Evolutionary conservation across 352 stramenopile genomes (phyloP).

Genomic region (Phytophthora idaei): DNA sequence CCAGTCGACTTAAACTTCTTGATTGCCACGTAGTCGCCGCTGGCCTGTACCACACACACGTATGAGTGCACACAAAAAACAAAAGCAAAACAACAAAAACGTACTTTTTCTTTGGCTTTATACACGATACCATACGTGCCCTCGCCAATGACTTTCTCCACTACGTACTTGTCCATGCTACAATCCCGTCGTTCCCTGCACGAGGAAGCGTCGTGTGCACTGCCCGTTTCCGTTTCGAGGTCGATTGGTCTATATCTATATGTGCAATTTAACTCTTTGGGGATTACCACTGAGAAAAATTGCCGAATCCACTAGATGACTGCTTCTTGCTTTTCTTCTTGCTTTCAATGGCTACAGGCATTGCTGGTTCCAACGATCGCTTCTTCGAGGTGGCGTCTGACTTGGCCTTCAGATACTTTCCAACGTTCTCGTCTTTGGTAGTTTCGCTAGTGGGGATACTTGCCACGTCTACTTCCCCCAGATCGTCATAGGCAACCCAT

Average conservation of each 20-base stretch:
- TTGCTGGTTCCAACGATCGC: slow-evolving; percentile 23
- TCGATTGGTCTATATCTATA: slow-evolving; percentile 16
- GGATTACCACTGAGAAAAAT: slow-evolving; percentile 77
- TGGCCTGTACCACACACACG: slow-evolving; percentile 37
- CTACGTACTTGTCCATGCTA: slow-evolving; percentile 77
- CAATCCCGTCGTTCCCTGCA: neutral
- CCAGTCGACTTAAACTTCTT: slow-evolving; percentile 83
- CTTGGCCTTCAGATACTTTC: slow-evolving; percentile 70
- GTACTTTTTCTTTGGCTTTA: slow-evolving; percentile 78
- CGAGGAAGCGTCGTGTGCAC: neutral
- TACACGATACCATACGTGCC: slow-evolving; percentile 86
- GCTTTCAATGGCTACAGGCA: slow-evolving; percentile 67
- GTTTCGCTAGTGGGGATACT: slow-evolving; percentile 51
- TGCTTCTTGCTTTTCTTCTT: slow-evolving; percentile 75
- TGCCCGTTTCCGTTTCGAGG: slow-evolving; percentile 21
- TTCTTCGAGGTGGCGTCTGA: slow-evolving; percentile 29
- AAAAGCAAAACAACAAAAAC: neutral
- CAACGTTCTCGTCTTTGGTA: slow-evolving; percentile 57
- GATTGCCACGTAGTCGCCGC: slow-evolving; percentile 73
- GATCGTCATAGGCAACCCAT: slow-evolving; percentile 82
- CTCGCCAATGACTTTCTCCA: slow-evolving; percentile 86
- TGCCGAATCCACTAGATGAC: slow-evolving; percentile 62
- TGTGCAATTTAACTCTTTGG: neutral
- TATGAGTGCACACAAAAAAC: slow-evolving; percentile 2
- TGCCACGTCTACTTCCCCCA: slow-evolving; percentile 57